These are phyloP conservation scores for Cutaneotrichosporon arboriforme DNA, from an alignment of 1,284 basidiomycete genomes.

Conservation along the genomic window DNA sequence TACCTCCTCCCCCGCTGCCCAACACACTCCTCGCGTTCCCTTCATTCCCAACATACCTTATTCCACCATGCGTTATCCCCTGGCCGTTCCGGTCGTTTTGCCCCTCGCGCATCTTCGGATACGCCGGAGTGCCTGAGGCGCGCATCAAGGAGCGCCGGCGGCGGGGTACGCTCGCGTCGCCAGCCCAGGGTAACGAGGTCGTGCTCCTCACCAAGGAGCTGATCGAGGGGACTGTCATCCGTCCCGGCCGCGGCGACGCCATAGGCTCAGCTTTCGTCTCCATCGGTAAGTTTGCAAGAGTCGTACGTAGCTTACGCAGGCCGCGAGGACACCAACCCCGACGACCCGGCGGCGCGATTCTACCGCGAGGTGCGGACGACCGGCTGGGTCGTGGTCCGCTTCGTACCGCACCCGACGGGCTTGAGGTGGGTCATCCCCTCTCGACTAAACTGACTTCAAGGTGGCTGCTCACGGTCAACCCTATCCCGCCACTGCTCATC, in stretches of 20 bases:
- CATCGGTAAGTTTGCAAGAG: conserved; percentile 30
- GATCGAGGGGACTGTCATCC: conserved; percentile 38
- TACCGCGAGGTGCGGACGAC: conserved; percentile 44
- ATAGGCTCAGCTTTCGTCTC: conserved; percentile 40
- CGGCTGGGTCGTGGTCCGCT: conserved; percentile 46
- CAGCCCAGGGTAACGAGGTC: conserved; percentile 33
- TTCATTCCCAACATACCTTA: conserved; percentile 22
- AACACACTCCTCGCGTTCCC: conserved; percentile 23
- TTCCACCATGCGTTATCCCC: conserved; percentile 41
- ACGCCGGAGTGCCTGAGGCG: conserved; percentile 19
- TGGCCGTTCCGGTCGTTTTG: conserved; percentile 43
- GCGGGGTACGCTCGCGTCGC: conserved; percentile 24
- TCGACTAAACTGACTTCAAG: neutral
- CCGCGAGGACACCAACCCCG: conserved; percentile 33
- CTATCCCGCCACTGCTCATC: conserved; percentile 40
- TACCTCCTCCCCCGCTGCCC: conserved; percentile 36
- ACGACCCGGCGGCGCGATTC: conserved; percentile 9
- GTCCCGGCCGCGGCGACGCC: conserved; percentile 28
- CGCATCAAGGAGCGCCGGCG: conserved; percentile 26
- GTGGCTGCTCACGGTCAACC: conserved; percentile 40
- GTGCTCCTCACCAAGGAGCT: conserved; percentile 41
- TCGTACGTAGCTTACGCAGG: conserved; percentile 19
- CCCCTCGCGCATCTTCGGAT: conserved; percentile 37
- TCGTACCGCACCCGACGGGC: conserved; percentile 43
- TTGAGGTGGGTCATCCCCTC: conserved; percentile 20